These are phyloP conservation scores for Retiboletus flavoniger DNA, from an alignment of 1,284 basidiomycete genomes.

Conservation along the genomic window DNA sequence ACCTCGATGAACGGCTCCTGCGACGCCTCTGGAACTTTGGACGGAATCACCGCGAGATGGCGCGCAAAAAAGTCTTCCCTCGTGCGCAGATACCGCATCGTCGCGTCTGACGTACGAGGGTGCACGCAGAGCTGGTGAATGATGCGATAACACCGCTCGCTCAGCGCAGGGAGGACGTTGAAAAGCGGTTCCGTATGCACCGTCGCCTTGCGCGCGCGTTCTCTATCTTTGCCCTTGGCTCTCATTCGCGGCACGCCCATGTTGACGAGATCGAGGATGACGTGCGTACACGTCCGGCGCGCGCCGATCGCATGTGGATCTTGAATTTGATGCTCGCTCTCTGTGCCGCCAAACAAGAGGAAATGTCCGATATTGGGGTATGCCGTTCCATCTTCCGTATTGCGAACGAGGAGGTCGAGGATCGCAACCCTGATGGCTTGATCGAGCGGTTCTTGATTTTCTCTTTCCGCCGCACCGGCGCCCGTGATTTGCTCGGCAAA, in stretches of 20 bases:
- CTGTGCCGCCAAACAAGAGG: slow-evolving; percentile 72
- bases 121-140: slow-evolving; percentile 87
- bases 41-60: slow-evolving; percentile 76
- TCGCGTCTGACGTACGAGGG: slow-evolving; percentile 77
- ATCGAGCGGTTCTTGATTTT: slow-evolving; percentile 48
- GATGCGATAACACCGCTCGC: slow-evolving; percentile 84
- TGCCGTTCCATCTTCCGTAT: slow-evolving; percentile 61
- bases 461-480: slow-evolving; percentile 62
- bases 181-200: slow-evolving; percentile 55
- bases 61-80: slow-evolving; percentile 87
- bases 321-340: slow-evolving; percentile 59
- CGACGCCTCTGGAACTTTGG: slow-evolving; percentile 50
- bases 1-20: slow-evolving; percentile 65
- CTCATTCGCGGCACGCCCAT: slow-evolving; percentile 61
- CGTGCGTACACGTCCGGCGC: slow-evolving; percentile 73
- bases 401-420: slow-evolving; percentile 83
- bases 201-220: slow-evolving; percentile 33
- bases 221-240: slow-evolving; percentile 45
- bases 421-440: slow-evolving; percentile 78
- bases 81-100: slow-evolving; percentile 86
- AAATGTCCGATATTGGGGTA: slow-evolving; percentile 91
- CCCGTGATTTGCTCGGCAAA: slow-evolving; percentile 63
- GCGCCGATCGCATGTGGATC: slow-evolving; percentile 75
- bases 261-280: slow-evolving; percentile 77
- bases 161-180: slow-evolving; percentile 70